phyloP scores from a whole-genome alignment of 257 asterid genomes.

The Rauvolfia tetraphylla region DNA sequence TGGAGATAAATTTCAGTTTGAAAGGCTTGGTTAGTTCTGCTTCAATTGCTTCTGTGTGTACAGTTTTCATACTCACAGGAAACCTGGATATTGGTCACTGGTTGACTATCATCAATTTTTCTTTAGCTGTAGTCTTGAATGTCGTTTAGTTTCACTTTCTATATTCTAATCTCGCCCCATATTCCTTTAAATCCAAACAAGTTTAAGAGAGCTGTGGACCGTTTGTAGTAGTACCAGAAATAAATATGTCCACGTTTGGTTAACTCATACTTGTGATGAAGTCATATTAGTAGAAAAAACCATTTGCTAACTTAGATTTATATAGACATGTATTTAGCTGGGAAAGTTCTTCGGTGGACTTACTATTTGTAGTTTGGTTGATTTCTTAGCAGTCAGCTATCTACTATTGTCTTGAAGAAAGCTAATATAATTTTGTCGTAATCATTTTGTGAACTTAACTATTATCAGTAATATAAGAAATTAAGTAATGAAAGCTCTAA shows the following conservation, averaged over 20 bases:
- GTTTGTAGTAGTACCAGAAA: no score
- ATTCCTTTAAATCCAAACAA: no score
- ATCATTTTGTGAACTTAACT: background rate
- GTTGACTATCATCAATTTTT: background rate
- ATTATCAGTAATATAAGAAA: background rate
- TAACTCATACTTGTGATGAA: no score
- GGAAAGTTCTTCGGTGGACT: background rate
- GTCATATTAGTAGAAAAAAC: background rate
- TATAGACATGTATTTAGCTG: background rate
- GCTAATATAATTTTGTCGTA: background rate
- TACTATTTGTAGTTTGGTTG: background rate
- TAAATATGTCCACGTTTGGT: no score
- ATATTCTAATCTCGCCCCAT: no score
- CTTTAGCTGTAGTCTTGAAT: no score
- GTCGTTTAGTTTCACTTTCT: no score
- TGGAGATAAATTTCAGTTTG: slow-evolving; percentile 89
- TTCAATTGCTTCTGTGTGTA: background rate
- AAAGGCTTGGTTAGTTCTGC: slow-evolving; percentile 69
- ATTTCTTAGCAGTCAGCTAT: background rate
- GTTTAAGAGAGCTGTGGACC: no score
- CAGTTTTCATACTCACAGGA: background rate
- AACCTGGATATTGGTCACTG: background rate
- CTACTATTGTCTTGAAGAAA: background rate
- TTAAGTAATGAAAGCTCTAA: background rate
- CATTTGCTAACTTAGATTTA: background rate